phyloP scores from a whole-genome alignment of 2,329 filamentous ascomycete species.

The Alternaria incomplexa region DNA sequence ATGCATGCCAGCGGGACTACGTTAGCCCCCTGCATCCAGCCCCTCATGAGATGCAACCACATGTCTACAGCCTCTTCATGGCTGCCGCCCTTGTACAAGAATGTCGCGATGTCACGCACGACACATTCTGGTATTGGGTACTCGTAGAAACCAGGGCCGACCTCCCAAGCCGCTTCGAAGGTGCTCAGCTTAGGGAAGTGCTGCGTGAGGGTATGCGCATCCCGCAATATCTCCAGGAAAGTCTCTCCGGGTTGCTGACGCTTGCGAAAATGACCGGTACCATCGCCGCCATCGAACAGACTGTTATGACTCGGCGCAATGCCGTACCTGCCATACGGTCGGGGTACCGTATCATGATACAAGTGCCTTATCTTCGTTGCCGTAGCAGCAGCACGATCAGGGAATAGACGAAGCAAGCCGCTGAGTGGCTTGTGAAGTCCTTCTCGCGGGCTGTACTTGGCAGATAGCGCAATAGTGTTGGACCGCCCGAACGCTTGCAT shows the following conservation, averaged over 20 bases:
- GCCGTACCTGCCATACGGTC: background rate
- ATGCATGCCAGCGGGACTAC: constrained; percentile 18
- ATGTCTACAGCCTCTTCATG: background rate
- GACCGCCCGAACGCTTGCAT: constrained; percentile 17
- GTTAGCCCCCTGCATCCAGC: constrained; percentile 1
- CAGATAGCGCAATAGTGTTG: constrained; percentile 16
- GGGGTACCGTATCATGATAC: background rate
- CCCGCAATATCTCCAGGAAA: constrained; percentile 13
- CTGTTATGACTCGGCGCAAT: constrained; percentile 1
- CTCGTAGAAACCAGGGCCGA: background rate
- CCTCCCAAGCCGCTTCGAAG: constrained; percentile 14
- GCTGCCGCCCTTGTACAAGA: background rate
- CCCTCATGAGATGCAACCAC: constrained; percentile 17
- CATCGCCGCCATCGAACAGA: background rate
- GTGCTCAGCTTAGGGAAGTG: constrained; percentile 19
- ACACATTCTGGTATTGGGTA: background rate
- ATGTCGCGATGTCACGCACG: background rate
- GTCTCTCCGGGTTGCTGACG: background rate
- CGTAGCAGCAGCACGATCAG: constrained; percentile 9
- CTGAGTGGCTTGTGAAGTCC: background rate
- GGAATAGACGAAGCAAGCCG: constrained; percentile 22
- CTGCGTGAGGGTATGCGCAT: constrained; percentile 13
- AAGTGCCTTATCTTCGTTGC: background rate
- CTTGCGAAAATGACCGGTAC: background rate
- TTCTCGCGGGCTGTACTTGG: background rate